Percentiles rank a stretch among this genome's conserved stretches.
Evolutionary conservation across 495 filamentous ascomycete species (phyloP).

Genomic region (Halenospora varia): DNA sequence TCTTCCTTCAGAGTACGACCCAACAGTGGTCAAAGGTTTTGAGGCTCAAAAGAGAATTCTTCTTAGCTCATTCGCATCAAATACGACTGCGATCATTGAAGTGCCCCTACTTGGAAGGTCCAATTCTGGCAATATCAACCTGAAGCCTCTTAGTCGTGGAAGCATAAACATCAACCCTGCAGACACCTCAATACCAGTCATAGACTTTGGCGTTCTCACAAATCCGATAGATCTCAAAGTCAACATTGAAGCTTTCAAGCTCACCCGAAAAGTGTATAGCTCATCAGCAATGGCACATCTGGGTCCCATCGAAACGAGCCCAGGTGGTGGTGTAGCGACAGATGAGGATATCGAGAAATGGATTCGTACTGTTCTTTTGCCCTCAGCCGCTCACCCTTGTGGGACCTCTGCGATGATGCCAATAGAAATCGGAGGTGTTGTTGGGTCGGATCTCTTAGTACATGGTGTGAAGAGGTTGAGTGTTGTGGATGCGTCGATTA

Average conservation of each 20-base stretch:
- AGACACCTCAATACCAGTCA: constrained; percentile 13
- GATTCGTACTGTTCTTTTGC: neutral
- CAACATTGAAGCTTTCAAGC: constrained; percentile 8
- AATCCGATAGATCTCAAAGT: constrained; percentile 21
- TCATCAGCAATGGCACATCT: constrained; percentile 13
- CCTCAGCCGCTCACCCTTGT: constrained; percentile 24
- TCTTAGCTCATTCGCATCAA: neutral
- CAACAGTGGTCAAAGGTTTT: constrained; percentile 27
- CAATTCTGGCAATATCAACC: constrained; percentile 6
- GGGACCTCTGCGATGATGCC: constrained; percentile 41
- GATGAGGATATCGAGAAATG: neutral
- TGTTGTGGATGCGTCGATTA: constrained; percentile 49
- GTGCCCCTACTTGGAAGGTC: constrained; percentile 10
- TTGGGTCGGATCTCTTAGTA: constrained; percentile 48
- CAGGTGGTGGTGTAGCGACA: neutral
- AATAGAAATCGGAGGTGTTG: constrained; percentile 36
- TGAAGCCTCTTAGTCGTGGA: constrained; percentile 23
- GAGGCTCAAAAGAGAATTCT: constrained; percentile 18
- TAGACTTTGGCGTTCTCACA: constrained; percentile 13
- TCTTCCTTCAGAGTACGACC: constrained; percentile 30
- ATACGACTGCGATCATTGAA: constrained; percentile 12
- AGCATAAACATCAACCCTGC: constrained; percentile 10
- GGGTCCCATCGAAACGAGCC: neutral
- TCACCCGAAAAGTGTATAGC: constrained; percentile 14
- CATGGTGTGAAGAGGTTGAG: constrained; percentile 43